Evolutionary conservation across 106 monocot species (phyloP).

Genomic region (Posidonia australis): DNA sequence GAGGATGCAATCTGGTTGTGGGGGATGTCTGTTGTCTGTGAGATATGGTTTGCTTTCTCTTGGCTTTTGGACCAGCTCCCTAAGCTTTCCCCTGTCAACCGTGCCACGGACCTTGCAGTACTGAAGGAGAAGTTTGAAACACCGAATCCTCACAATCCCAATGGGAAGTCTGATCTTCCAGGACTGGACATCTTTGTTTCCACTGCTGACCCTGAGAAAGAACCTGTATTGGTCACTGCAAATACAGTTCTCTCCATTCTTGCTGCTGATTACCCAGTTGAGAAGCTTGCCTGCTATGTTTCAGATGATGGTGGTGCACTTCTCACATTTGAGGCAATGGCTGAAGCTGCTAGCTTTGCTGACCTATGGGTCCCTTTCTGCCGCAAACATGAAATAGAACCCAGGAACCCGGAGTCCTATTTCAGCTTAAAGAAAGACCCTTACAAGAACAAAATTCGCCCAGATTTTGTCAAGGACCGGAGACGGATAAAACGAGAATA

Average conservation of each 20-base stretch:
- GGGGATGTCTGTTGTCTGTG: constrained; percentile 73
- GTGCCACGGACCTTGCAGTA: constrained; percentile 46
- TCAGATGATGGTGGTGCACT: constrained; percentile 82
- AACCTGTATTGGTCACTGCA: constrained; percentile 68
- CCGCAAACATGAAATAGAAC: constrained; percentile 66
- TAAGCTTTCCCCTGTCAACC: constrained; percentile 61
- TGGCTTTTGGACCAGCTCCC: constrained; percentile 92
- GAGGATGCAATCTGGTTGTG: constrained; percentile 71
- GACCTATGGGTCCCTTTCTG: constrained; percentile 74
- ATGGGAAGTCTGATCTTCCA: constrained; percentile 11
- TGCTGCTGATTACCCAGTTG: constrained; percentile 69
- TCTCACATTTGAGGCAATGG: constrained; percentile 80
- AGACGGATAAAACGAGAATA: constrained; percentile 71
- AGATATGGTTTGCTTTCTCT: constrained; percentile 80
- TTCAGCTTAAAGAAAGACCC: constrained; percentile 63
- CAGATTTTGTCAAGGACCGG: constrained; percentile 69
- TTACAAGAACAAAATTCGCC: constrained; percentile 61
- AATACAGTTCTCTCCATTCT: constrained; percentile 80
- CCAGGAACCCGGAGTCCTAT: constrained; percentile 73
- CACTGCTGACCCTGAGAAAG: constrained; percentile 82
- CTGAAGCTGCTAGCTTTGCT: constrained; percentile 74
- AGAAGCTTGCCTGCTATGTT: constrained; percentile 79
- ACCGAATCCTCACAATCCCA: not conserved
- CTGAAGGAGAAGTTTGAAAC: constrained; percentile 24
- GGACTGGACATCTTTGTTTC: constrained; percentile 65